A percentile compares a stretch with the other conserved stretches of the same genome.
Conservation (phyloP, 1,284 basidiomycete genomes). For the Ganoderma multipileum region DNA sequence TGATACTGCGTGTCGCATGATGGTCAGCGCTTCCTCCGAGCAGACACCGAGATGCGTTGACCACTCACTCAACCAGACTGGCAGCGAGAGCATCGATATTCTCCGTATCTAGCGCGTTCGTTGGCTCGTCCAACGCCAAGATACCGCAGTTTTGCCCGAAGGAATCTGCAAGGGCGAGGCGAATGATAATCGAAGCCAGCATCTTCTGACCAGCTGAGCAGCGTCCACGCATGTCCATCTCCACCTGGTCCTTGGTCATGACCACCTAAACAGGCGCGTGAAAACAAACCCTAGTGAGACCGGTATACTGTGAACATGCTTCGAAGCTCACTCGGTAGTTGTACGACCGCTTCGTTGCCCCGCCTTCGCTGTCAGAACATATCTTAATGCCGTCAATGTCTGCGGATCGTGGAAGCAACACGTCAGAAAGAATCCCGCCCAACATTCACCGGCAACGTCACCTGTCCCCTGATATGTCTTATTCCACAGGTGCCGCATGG, state of each 20-base stretch:
- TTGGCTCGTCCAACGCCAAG: slow-evolving; percentile 97
- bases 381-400: slow-evolving; percentile 99
- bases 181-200: slow-evolving; percentile 98
- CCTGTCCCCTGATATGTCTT: slow-evolving; percentile 99
- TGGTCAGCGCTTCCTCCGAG: slow-evolving; percentile 13
- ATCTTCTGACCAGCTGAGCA: slow-evolving; percentile 99
- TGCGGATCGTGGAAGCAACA: slow-evolving; percentile 39
- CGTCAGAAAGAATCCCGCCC: slow-evolving; percentile 10
- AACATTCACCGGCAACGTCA: slow-evolving; percentile 42
- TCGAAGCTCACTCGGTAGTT: slow-evolving; percentile 85
- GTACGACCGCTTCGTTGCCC: slow-evolving; percentile 88
- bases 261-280: slow-evolving; percentile 71
- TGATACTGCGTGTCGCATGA: slow-evolving; percentile 65
- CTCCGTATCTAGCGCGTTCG: slow-evolving; percentile 95
- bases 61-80: slow-evolving; percentile 88
- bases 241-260: slow-evolving; percentile 98
- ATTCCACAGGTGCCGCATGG: slow-evolving; percentile 95
- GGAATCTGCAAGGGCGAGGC: slow-evolving; percentile 96
- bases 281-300: slow-evolving; percentile 3
- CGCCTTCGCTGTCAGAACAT: slow-evolving; percentile 91
- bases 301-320: neutral
- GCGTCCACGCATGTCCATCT: slow-evolving; percentile 99
- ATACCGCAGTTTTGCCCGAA: slow-evolving; percentile 99
- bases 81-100: slow-evolving; percentile 95
- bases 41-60: slow-evolving; percentile 2